These are phyloP conservation scores for Salix koriyanagi DNA, from an alignment of 345 rosid genomes.

Conservation along the genomic window DNA sequence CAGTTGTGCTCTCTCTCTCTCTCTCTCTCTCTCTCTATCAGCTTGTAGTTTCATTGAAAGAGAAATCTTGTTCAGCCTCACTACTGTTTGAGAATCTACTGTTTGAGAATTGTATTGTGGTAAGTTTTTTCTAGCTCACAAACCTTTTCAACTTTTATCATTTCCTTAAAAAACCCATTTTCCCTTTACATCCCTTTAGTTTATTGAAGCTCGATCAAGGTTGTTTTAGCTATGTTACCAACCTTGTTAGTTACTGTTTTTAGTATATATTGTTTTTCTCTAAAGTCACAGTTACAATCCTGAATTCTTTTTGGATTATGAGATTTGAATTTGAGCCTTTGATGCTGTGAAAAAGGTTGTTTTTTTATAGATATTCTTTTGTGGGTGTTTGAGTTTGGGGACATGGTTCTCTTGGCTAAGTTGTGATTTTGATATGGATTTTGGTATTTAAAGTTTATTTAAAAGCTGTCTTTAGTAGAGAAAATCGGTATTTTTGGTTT, in stretches of 20 bases:
- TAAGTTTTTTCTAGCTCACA: constrained; percentile 28
- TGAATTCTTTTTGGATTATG: not conserved
- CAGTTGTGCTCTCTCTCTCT: not conserved
- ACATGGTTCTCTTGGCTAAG: constrained; percentile 19
- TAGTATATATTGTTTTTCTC: constrained; percentile 9
- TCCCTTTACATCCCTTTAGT: constrained; percentile 23
- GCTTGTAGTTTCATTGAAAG: constrained; percentile 7
- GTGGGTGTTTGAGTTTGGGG: constrained; percentile 7
- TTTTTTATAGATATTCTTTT: constrained; percentile 5
- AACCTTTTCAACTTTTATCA: constrained; percentile 7
- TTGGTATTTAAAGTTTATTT: constrained; percentile 3
- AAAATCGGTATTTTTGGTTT: not conserved
- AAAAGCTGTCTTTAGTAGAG: not conserved
- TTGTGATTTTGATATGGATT: constrained; percentile 7
- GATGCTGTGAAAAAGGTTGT: not conserved
- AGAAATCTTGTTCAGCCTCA: constrained; percentile 2
- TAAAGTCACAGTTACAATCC: constrained; percentile 4
- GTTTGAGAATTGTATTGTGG: constrained; percentile 12
- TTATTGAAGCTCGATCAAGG: constrained; percentile 41
- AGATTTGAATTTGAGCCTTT: constrained; percentile 23
- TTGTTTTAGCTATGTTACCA: constrained; percentile 15
- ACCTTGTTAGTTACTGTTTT: constrained; percentile 10
- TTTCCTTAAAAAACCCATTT: constrained; percentile 16
- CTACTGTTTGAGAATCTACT: constrained; percentile 15
- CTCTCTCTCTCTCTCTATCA: not conserved